Conservation (phyloP, 2,329 filamentous ascomycete genomes). For the Aspergillus sp. region DNA sequence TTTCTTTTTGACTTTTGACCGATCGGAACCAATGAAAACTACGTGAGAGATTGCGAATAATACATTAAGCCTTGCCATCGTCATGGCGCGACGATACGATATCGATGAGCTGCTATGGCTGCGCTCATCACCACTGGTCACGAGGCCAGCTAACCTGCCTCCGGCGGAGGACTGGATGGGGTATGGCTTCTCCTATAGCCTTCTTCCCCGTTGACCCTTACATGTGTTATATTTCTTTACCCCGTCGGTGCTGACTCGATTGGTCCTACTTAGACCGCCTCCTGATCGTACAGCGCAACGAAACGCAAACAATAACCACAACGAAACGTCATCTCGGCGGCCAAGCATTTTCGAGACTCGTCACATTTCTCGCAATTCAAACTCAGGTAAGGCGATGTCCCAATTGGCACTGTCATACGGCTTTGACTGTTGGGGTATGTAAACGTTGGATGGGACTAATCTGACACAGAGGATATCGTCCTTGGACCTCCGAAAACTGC, state of each 20-base stretch:
- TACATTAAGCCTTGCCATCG: slow-evolving; percentile 22
- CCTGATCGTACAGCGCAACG: slow-evolving; percentile 43
- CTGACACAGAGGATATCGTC: slow-evolving; percentile 70
- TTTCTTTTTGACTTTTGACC: slow-evolving; percentile 2
- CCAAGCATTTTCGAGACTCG: slow-evolving; percentile 45
- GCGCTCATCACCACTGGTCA: slow-evolving; percentile 77
- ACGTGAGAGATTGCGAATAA: slow-evolving; percentile 23
- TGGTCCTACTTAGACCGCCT: slow-evolving; percentile 34
- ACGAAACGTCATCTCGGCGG: slow-evolving; percentile 37
- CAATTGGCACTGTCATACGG: not conserved
- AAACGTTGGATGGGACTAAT: slow-evolving; percentile 25
- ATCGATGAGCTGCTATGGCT: slow-evolving; percentile 73
- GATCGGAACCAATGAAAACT: slow-evolving; percentile 29
- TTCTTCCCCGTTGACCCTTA: not conserved
- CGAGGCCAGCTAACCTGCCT: slow-evolving; percentile 75
- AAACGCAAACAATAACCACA: slow-evolving; percentile 35
- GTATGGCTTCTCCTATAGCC: slow-evolving; percentile 46
- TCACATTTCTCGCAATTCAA: slow-evolving; percentile 49
- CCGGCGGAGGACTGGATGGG: slow-evolving; percentile 96
- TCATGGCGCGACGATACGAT: slow-evolving; percentile 64
- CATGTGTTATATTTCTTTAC: not conserved
- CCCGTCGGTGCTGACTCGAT: slow-evolving; percentile 22
- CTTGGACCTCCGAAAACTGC: slow-evolving; percentile 80
- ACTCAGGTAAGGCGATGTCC: slow-evolving; percentile 37
- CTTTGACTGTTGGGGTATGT: not conserved